These are phyloP conservation scores for Lipomyces starkeyi DNA, from an alignment of 805 yeast genomes.

Conservation along the genomic window DNA sequence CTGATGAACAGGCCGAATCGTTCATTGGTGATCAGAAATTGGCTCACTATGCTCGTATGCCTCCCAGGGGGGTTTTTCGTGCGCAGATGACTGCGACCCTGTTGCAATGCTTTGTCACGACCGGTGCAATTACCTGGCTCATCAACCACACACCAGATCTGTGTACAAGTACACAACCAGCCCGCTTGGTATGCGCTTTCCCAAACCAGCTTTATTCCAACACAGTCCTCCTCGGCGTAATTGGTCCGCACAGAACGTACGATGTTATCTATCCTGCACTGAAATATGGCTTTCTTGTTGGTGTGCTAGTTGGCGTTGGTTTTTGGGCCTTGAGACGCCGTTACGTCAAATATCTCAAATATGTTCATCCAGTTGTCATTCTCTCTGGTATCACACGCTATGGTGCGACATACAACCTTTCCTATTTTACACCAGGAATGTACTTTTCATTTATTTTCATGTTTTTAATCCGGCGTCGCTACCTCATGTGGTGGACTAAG, in stretches of 20 bases:
- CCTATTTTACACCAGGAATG: slow-evolving; percentile 27
- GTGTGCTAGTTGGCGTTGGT: slow-evolving; percentile 55
- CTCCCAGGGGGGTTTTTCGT: slow-evolving; percentile 64
- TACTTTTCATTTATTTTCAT: slow-evolving; percentile 18
- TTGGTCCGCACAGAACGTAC: slow-evolving; percentile 68
- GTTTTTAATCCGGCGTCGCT: slow-evolving; percentile 19
- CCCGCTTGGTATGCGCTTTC: slow-evolving; percentile 56
- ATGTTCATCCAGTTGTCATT: slow-evolving; percentile 70
- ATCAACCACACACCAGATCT: slow-evolving; percentile 45
- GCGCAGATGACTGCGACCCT: slow-evolving; percentile 57
- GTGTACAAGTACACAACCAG: slow-evolving; percentile 53
- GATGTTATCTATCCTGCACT: slow-evolving; percentile 58
- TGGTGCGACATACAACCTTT: slow-evolving; percentile 25
- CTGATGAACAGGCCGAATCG: slow-evolving; percentile 59
- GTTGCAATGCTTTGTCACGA: slow-evolving; percentile 51
- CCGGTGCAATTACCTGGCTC: slow-evolving; percentile 49
- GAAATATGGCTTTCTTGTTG: slow-evolving; percentile 64
- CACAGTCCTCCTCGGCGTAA: slow-evolving; percentile 65
- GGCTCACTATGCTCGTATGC: slow-evolving; percentile 68
- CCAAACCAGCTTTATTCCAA: slow-evolving; percentile 58
- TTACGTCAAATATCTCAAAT: slow-evolving; percentile 45
- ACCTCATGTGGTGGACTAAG: slow-evolving; percentile 31
- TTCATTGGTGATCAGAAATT: slow-evolving; percentile 63
- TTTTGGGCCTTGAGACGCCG: slow-evolving; percentile 51
- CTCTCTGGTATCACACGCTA: slow-evolving; percentile 45